Base-by-base conservation (phyloP, 352 stramenopile genomes). In the Globisporangium canariense region DNA sequence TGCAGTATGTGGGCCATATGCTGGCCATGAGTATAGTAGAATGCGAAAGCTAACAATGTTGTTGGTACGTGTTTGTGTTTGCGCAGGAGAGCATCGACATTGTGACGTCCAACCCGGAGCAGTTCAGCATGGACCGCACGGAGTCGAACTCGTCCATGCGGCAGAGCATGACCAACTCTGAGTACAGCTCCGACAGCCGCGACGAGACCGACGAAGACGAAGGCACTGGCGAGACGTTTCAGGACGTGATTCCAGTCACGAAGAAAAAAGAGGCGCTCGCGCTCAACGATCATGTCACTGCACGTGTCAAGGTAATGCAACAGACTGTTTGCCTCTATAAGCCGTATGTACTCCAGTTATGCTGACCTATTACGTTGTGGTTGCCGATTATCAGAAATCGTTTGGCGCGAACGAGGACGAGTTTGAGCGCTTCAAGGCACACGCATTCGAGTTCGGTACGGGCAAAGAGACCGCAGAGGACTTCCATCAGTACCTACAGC, bases 281-380 rank as follows among this genome's bases (percentile, higher is more conserved):
- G 2, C 73, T 96, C 2, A 96, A 96, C 50, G 87, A 93, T 30
- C 62, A 91, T 55, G 87, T 96, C 59, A 91, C 86, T 0, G 64
- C 77, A 18, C 74, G 87, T 16, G 83, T 96, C 5, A 64, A 71
- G 75, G 77, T 83, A 28, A 28, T 28, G 25, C 25, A 28, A 28
- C 25, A 28, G 25, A 28, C 2, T 28, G 1, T 28, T 28, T 28
- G 25, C 25, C 25, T 28, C 25, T 28, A 28, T 28, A 28, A 28
- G 25, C 25, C 25, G 25, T 28, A 28, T 28, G 25, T 28, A 28
- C 25, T 28, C 25, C 25, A 28, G 25, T 28, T 1, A 28, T 28
- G 25, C 25, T 28, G 25, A 28, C 25, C 25, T 28, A 28, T 28
- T 28, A 28, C 25, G 25, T 28, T 28, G 25, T 28, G 25, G 25